phyloP scores from a whole-genome alignment of 2,329 filamentous ascomycete genomes.

The Shiraia bambusicola region DNA sequence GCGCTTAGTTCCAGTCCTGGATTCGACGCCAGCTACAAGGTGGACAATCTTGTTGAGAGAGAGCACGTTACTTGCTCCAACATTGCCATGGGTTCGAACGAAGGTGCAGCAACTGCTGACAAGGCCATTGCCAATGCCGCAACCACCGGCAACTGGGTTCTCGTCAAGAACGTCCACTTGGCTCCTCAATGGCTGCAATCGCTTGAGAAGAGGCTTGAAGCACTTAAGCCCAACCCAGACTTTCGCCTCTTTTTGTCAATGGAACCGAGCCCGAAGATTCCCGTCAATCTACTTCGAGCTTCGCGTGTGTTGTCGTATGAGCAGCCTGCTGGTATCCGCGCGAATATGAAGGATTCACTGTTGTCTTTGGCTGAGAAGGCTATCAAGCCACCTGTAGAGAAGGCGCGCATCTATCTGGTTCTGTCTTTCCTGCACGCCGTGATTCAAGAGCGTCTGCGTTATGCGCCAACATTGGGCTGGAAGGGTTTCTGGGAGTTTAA shows the following conservation, averaged over 20 bases:
- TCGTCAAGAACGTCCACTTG: constrained; percentile 98
- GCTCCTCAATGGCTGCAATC: constrained; percentile 96
- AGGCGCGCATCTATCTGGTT: constrained; percentile 83
- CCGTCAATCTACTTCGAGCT: constrained; percentile 89
- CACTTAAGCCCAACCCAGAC: constrained; percentile 87
- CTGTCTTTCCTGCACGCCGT: constrained; percentile 95
- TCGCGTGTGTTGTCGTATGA: constrained; percentile 97
- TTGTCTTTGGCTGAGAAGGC: constrained; percentile 76
- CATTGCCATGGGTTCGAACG: constrained; percentile 98
- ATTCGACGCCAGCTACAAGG: constrained; percentile 98
- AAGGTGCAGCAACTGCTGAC: constrained; percentile 88
- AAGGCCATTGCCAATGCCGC: constrained; percentile 93
- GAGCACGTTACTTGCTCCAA: constrained; percentile 83
- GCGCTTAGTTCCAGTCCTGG: constrained; percentile 92
- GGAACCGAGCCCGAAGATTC: constrained; percentile 96
- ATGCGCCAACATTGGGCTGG: constrained; percentile 92
- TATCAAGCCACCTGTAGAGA: constrained; percentile 82
- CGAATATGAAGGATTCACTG: constrained; percentile 98
- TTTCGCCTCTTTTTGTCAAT: constrained; percentile 97
- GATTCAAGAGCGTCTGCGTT: constrained; percentile 89
- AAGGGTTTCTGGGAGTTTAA: constrained; percentile 99
- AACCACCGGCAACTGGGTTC: constrained; percentile 89
- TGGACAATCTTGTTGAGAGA: constrained; percentile 88
- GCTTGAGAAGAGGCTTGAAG: constrained; percentile 93
- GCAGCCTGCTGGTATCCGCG: constrained; percentile 91